Conservation (phyloP, 306 rosid species). For the Vigna reflexopilosa region DNA sequence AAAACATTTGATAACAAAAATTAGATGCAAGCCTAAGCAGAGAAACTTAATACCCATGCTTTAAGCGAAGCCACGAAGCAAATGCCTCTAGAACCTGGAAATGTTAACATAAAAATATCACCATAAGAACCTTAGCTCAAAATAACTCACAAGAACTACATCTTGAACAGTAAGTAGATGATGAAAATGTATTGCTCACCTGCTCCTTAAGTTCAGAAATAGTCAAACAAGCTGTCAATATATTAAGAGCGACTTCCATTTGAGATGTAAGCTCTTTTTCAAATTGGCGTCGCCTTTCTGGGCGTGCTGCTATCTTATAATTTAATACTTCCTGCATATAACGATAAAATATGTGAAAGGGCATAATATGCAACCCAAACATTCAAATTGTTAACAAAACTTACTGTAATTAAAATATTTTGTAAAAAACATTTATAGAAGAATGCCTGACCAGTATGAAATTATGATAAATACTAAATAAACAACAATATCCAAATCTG, state of each 20-base stretch:
- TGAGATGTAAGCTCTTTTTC: conserved; percentile 96
- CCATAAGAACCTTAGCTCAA: conserved; percentile 35
- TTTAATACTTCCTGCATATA: conserved; percentile 86
- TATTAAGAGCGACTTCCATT: conserved; percentile 89
- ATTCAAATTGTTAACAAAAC: conserved; percentile 34
- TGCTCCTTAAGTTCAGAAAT: conserved; percentile 96
- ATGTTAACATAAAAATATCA: conserved; percentile 43
- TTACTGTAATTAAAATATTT: conserved; percentile 38
- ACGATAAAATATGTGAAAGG: conserved; percentile 43
- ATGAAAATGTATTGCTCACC: conserved; percentile 54
- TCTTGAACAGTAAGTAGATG: conserved; percentile 15
- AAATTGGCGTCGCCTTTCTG: conserved; percentile 96
- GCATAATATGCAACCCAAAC: conserved; percentile 29
- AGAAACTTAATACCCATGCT: conserved; percentile 82
- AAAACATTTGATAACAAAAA: conserved; percentile 25
- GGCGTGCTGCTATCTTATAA: conserved; percentile 98
- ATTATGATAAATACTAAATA: not conserved
- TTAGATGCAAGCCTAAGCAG: conserved; percentile 26
- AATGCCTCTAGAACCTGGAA: conserved; percentile 98
- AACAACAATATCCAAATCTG: conserved; percentile 28
- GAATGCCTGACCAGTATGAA: not conserved
- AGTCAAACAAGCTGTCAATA: conserved; percentile 89
- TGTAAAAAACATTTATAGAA: conserved; percentile 19
- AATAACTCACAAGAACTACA: conserved; percentile 41
- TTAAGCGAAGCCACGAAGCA: conserved; percentile 99